These are phyloP conservation scores for Botrytis fragariae DNA, from an alignment of 2,329 filamentous ascomycete genomes.

Conservation along the genomic window DNA sequence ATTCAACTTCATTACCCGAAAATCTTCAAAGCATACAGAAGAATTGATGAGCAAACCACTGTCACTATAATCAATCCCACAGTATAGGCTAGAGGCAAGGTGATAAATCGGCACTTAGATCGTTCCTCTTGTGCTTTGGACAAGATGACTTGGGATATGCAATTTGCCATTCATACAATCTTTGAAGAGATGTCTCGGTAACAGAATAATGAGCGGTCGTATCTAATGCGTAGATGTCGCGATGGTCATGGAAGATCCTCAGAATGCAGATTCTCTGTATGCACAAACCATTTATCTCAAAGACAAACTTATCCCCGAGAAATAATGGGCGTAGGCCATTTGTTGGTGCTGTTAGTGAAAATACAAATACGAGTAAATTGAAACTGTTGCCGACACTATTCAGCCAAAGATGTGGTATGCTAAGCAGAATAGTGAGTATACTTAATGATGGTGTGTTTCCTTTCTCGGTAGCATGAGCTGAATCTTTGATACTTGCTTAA, in stretches of 20 bases:
- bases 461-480: background rate
- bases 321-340: too few relatives aligned
- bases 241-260: background rate
- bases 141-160: background rate
- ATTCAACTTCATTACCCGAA: background rate
- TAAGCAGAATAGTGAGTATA: too few relatives aligned
- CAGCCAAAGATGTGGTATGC: background rate
- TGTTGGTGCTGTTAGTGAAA: background rate
- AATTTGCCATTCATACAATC: background rate
- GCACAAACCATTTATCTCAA: background rate
- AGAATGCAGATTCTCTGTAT: background rate
- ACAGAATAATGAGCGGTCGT: background rate
- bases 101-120: background rate
- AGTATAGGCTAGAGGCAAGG: background rate
- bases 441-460: background rate
- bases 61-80: background rate
- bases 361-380: background rate
- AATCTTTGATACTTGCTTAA: background rate
- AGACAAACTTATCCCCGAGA: background rate
- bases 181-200: background rate
- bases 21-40: background rate
- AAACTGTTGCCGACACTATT: too few relatives aligned
- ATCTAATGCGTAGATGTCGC: background rate
- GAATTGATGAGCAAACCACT: background rate
- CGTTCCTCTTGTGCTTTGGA: background rate